phyloP scores from a whole-genome alignment of 192 early-diverging fungal genomes.

The Podila verticillata region DNA sequence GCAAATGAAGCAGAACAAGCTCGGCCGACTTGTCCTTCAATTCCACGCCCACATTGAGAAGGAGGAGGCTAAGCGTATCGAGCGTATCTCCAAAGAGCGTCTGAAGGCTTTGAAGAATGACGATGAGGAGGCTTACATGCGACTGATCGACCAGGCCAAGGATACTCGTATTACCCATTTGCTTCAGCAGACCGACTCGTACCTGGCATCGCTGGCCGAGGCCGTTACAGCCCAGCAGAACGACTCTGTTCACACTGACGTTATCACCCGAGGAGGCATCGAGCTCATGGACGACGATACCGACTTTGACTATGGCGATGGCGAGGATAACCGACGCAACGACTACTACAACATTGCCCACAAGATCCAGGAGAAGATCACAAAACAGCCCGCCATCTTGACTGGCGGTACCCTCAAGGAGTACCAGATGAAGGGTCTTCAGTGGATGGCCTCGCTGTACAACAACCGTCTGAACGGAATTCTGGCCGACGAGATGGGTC shows the following conservation, averaged over 20 bases:
- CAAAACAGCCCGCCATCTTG: slow-evolving; percentile 83
- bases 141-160: slow-evolving; percentile 94
- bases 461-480: slow-evolving; percentile 99
- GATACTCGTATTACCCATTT: slow-evolving; percentile 95
- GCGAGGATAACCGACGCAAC: slow-evolving; percentile 57
- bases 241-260: slow-evolving; percentile 56
- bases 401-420: slow-evolving; percentile 94
- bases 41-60: slow-evolving; percentile 88
- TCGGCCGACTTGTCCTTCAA: slow-evolving; percentile 80
- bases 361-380: slow-evolving; percentile 78
- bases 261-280: slow-evolving; percentile 54
- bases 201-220: slow-evolving; percentile 83
- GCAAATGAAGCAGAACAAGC: slow-evolving; percentile 72
- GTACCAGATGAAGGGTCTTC: slow-evolving; percentile 93
- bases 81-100: slow-evolving; percentile 92
- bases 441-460: slow-evolving; percentile 99
- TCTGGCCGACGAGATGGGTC: slow-evolving; percentile 96
- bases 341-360: slow-evolving; percentile 94
- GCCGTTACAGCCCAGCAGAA: slow-evolving; percentile 88
- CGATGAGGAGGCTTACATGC: slow-evolving; percentile 97
- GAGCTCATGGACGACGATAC: slow-evolving; percentile 63
- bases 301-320: slow-evolving; percentile 52
- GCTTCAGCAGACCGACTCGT: slow-evolving; percentile 89
- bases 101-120: slow-evolving; percentile 94
- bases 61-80: slow-evolving; percentile 92